Percentiles rank a stretch among this genome's conserved stretches.
These are phyloP conservation scores for Cryomyces antarcticus DNA, from an alignment of 495 filamentous ascomycete genomes.

Conservation along the genomic window DNA sequence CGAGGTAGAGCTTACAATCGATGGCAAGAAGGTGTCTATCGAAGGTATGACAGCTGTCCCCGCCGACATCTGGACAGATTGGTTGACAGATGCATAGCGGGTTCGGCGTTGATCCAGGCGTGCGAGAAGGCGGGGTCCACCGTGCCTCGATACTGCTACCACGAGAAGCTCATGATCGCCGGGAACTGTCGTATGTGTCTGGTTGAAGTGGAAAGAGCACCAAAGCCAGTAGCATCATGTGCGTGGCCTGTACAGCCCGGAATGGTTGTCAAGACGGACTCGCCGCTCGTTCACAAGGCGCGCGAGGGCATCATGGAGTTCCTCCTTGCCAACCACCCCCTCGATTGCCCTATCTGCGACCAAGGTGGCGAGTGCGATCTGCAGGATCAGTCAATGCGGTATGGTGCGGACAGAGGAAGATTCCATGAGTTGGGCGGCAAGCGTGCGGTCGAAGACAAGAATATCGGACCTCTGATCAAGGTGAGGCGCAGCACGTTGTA, in stretches of 20 bases:
- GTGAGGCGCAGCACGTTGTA: constrained; percentile 6
- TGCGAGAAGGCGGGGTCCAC: constrained; percentile 91
- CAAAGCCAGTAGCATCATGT: constrained; percentile 94
- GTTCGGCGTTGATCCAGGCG: constrained; percentile 92
- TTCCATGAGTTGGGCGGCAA: constrained; percentile 93
- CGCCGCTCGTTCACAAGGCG: constrained; percentile 86
- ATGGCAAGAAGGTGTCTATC: constrained; percentile 88
- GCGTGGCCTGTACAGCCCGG: constrained; percentile 97
- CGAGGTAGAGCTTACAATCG: constrained; percentile 89
- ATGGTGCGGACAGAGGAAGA: constrained; percentile 84
- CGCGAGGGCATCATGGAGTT: constrained; percentile 99
- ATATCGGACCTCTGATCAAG: constrained; percentile 94
- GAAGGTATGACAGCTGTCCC: constrained; percentile 42
- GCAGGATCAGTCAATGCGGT: constrained; percentile 97
- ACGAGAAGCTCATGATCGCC: constrained; percentile 98
- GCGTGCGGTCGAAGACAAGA: constrained; percentile 96
- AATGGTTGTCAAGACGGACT: constrained; percentile 97
- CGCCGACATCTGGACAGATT: constrained; percentile 12
- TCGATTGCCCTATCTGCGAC: constrained; percentile 94
- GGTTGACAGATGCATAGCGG: constrained; percentile 30
- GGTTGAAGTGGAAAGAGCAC: constrained; percentile 86
- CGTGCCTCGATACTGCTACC: constrained; percentile 97
- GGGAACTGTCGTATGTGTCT: constrained; percentile 99
- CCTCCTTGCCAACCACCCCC: constrained; percentile 84
- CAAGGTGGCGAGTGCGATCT: constrained; percentile 98